A percentile compares a stretch with the other conserved stretches of the same genome.
Evolutionary conservation across 306 rosid species (phyloP).

Genomic region (Prunus campanulata): DNA sequence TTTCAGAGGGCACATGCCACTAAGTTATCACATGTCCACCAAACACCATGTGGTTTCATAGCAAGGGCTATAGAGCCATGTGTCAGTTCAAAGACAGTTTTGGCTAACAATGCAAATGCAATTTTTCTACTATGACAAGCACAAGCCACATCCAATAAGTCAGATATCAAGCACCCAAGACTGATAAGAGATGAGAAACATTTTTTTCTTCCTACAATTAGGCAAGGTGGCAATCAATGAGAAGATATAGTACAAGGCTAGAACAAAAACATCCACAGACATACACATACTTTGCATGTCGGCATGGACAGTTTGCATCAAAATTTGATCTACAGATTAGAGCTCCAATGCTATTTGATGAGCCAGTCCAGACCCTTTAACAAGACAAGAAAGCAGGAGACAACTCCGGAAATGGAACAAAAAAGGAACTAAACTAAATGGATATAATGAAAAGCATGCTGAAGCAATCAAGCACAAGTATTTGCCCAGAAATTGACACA

Average conservation of each 20-base stretch:
- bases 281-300: not conserved
- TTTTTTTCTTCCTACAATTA: not conserved
- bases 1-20: not conserved
- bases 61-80: not conserved
- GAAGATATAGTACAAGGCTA: not conserved
- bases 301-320: not conserved
- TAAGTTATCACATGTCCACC: not conserved
- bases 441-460: slow-evolving; percentile 12
- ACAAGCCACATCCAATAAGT: not conserved
- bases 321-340: not conserved
- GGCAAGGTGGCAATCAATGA: not conserved
- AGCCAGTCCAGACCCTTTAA: not conserved
- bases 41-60: not conserved
- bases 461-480: slow-evolving; percentile 16
- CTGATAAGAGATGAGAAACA: not conserved
- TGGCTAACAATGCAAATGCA: not conserved
- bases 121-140: not conserved
- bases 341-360: not conserved
- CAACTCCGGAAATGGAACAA: not conserved
- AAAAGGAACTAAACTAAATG: not conserved
- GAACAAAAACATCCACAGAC: not conserved
- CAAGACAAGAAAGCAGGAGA: not conserved
- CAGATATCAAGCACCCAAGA: not conserved
- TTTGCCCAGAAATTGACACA: not conserved
- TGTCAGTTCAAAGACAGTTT: not conserved